Base-by-base conservation (phyloP, 2,329 filamentous ascomycete genomes). In the Neonectria magnoliae region DNA sequence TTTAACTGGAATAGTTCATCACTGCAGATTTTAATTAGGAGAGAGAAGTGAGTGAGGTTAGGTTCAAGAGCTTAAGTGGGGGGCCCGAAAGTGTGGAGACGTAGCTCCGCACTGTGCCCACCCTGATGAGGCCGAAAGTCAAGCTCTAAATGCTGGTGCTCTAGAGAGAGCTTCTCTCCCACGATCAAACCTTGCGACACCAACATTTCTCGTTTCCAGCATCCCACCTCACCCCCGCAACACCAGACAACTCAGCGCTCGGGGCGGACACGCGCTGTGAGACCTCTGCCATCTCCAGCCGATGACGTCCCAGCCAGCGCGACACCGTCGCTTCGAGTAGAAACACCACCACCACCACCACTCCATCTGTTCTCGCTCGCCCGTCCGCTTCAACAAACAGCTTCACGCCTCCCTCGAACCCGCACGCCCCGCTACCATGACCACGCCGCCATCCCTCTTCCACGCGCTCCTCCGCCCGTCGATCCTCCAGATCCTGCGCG, bases 401-500 rank as follows among this genome's bases (percentile, higher is more conserved):
- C 36, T 58, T 53, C 52, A 47, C 41, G n/a, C n/a, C n/a, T n/a
- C n/a, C n/a, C n/a, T n/a, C n/a, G 47, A 53, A 48, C 42, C 25
- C 13, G 50, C 50, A 60, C 38, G 48, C n/a, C 63, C 62, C 25
- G 25, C 25, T 25, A 77, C 63, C 48, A 86, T 85, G 83, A 79
- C 80, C 72, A 80, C 80, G 66, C 82, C 81, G 4, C 78, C 81
- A 10, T 78, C 83, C n/a, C 79, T 87, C 61, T 87, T 84, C 81
- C 91, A 93, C 79, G 91, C 92, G 65, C 90, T 97, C 68, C 86
- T 98, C 62, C 93, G 94, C 45, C 95, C 95, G 2, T 90, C 91
- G 52, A 88, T 98, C 65, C 88, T 98, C 62, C 94, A 98, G 80
- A 95, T 97, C 74, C 89, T 98, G 56, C 93, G 95, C 75, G 93